Base-by-base conservation (phyloP, 2,329 filamentous ascomycete species). In the Alternaria infectoria region DNA sequence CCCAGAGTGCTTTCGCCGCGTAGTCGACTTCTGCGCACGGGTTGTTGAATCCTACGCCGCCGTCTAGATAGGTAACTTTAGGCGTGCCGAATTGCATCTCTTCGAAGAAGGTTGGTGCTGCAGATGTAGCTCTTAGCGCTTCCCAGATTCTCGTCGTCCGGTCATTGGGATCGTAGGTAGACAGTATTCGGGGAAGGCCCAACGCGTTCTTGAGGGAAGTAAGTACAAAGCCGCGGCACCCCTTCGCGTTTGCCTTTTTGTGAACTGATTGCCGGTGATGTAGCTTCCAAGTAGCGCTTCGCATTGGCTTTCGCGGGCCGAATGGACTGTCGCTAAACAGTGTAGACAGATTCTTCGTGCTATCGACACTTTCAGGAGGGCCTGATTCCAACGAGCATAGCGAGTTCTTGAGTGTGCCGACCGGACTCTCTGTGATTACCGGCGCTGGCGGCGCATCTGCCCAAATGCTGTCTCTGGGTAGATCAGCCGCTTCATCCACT, bases 81-180 rank as follows among this genome's bases (percentile, higher is more conserved):
- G 83, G 83, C 5, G 80, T 78, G 6, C 80, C 77, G 57, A 87
- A 83, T n/a, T 80, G 75, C 74, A 86, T 86, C 7, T 83, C 82
- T 64, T 84, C 84, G 74, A 87, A 87, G 64, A 82, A 84, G 1
- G 77, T 79, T 4, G 85, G 84, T 5, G 83, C 82, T 6, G 85
- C 83, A 2, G 83, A 81, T 2, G 85, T 85, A 6, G 85, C 85
- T 15, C 85, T 80, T 4, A 84, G 80, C 61, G 84, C 83, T 77
- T 87, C 82, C 83, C 85, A 86, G 5, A 83, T 80, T 26, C 69
- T 52, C 4, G 78, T 80, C 9, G 73, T 75, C 2, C 76, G 74
- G 62, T 81, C 78, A 43, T 80, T 80, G 17, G 79, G 77, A 52
- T 81, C 78, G 55, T 80, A 81, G 0, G 79, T 80, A 1, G 75